phyloP scores from a whole-genome alignment of 2,329 filamentous ascomycete species.

The Coniochaeta sp. region DNA sequence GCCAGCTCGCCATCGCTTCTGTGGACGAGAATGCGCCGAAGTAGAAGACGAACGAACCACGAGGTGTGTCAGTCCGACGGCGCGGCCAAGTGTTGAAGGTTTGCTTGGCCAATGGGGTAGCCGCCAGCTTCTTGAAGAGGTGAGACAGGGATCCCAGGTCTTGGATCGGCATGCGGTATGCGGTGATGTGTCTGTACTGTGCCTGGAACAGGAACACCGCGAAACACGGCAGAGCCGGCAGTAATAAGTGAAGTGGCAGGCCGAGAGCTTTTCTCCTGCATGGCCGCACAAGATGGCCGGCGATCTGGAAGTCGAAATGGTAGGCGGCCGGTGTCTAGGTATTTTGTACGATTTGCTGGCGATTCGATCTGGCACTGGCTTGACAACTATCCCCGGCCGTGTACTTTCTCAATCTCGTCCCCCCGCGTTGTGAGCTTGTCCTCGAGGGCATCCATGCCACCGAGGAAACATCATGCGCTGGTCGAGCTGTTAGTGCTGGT shows the following conservation, averaged over 20 bases:
- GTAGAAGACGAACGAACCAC: constrained; percentile 8
- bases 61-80: constrained; percentile 9
- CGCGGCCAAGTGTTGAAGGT: constrained; percentile 10
- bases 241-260: neutral
- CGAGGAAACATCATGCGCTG: neutral
- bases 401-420: too few relatives aligned
- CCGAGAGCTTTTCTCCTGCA: neutral
- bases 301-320: neutral
- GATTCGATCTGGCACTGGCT: too few relatives aligned
- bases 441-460: neutral
- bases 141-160: constrained; percentile 5
- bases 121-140: constrained; percentile 1
- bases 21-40: constrained; percentile 19
- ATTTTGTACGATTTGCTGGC: too few relatives aligned
- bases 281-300: neutral
- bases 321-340: neutral
- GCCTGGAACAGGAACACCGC: constrained; percentile 1
- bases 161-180: neutral
- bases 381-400: too few relatives aligned
- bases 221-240: constrained; percentile 1
- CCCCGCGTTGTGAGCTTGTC: neutral
- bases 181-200: neutral
- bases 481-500: too few relatives aligned
- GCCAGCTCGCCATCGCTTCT: constrained; percentile 8
- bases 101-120: constrained; percentile 14